Conservation (phyloP, 2,329 filamentous ascomycete genomes). For the Capronia coronata region DNA sequence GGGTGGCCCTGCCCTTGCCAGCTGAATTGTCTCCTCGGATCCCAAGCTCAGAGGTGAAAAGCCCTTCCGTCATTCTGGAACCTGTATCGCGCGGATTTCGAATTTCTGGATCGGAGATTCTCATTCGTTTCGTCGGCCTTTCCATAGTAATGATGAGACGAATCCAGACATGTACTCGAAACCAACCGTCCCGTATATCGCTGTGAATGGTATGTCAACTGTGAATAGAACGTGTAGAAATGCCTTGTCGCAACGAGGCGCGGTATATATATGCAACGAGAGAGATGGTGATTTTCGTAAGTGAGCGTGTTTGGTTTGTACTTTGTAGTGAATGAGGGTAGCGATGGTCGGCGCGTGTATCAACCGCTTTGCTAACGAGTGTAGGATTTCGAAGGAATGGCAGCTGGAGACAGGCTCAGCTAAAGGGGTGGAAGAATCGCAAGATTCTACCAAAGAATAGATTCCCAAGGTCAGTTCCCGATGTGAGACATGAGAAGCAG, state of each 20-base stretch:
- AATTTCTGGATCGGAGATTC: slow-evolving; percentile 23
- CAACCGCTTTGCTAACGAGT: background rate
- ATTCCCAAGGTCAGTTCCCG: slow-evolving; percentile 2
- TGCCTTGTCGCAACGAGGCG: background rate
- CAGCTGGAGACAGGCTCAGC: slow-evolving; percentile 15
- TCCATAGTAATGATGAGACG: slow-evolving; percentile 17
- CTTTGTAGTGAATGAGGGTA: background rate
- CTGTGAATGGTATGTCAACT: background rate
- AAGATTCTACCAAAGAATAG: slow-evolving; percentile 9
- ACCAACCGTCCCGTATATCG: background rate
- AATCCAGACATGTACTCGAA: slow-evolving; percentile 5
- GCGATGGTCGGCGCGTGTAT: background rate
- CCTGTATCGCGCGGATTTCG: slow-evolving; percentile 23
- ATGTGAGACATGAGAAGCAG: slow-evolving; percentile 12
- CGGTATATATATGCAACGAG: background rate
- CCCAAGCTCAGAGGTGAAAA: slow-evolving; percentile 25
- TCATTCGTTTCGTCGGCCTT: slow-evolving; percentile 26
- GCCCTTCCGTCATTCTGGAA: slow-evolving; percentile 22
- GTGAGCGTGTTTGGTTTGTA: background rate
- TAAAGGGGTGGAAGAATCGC: slow-evolving; percentile 2
- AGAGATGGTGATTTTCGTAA: slow-evolving; percentile 2
- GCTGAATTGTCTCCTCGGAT: slow-evolving; percentile 20
- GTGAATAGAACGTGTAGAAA: background rate
- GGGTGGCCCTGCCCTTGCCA: slow-evolving; percentile 9
- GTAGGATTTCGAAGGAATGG: slow-evolving; percentile 7